These are phyloP conservation scores for Blechomonas ayalai DNA, from an alignment of 208 protist species.

Conservation along the genomic window DNA sequence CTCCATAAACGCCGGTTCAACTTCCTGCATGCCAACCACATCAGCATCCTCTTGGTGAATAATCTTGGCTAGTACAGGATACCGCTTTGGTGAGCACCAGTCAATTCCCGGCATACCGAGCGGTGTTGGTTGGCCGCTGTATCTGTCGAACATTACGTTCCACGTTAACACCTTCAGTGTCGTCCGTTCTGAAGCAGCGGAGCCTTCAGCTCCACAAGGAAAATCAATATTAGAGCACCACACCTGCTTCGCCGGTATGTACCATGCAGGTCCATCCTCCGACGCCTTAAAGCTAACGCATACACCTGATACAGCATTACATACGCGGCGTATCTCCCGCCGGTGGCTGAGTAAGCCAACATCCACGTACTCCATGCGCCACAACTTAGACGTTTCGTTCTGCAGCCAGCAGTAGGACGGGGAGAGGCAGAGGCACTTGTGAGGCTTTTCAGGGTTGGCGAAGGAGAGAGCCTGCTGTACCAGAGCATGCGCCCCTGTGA, in stretches of 20 bases:
- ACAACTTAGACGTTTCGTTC: constrained; percentile 45
- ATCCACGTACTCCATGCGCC: constrained; percentile 77
- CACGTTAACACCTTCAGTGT: constrained; percentile 73
- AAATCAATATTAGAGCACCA: not conserved
- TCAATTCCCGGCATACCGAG: constrained; percentile 89
- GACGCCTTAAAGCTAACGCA: constrained; percentile 21
- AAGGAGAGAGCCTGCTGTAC: constrained; percentile 28
- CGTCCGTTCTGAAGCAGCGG: not conserved
- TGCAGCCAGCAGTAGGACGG: constrained; percentile 74
- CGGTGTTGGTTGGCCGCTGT: constrained; percentile 82
- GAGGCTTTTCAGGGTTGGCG: constrained; percentile 20
- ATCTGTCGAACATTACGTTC: constrained; percentile 91
- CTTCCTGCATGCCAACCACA: constrained; percentile 88
- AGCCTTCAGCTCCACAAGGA: not conserved
- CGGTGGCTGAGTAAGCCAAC: constrained; percentile 27
- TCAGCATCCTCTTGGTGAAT: constrained; percentile 76
- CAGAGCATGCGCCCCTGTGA: constrained; percentile 14
- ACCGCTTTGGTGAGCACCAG: constrained; percentile 84
- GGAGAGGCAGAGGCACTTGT: constrained; percentile 51
- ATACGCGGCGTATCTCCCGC: constrained; percentile 33
- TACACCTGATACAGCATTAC: constrained; percentile 31
- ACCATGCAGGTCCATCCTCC: constrained; percentile 13
- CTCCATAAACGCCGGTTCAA: constrained; percentile 64
- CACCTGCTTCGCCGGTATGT: constrained; percentile 1
- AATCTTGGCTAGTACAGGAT: constrained; percentile 72